A percentile compares a stretch with the other conserved stretches of the same genome.
These are phyloP conservation scores for Haematococcus sp. DNA, from an alignment of 139 green algal species.

Conservation along the genomic window DNA sequence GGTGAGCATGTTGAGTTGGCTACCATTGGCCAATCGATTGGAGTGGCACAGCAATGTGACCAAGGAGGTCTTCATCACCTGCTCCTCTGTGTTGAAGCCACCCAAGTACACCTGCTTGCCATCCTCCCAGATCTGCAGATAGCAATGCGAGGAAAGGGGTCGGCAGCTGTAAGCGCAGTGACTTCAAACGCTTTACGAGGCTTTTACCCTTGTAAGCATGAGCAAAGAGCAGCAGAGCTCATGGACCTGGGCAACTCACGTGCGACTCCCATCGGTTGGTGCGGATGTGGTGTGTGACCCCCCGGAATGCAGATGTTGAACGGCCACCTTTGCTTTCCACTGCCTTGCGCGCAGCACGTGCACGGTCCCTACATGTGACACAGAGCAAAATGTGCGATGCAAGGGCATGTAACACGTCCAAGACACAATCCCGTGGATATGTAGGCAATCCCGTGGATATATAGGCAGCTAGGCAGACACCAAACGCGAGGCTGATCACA, in stretches of 20 bases:
- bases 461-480: too few relatives aligned
- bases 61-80: conserved; percentile 22
- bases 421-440: too few relatives aligned
- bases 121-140: conserved; percentile 6
- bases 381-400: too few relatives aligned
- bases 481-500: too few relatives aligned
- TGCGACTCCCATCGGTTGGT: conserved; percentile 11
- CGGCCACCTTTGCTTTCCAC: background rate
- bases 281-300: conserved; percentile 6
- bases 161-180: background rate
- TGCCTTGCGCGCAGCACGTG: background rate
- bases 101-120: conserved; percentile 80
- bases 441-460: too few relatives aligned
- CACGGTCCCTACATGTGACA: background rate
- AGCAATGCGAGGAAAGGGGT: background rate
- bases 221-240: too few relatives aligned
- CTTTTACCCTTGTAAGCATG: too few relatives aligned
- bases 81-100: conserved; percentile 79
- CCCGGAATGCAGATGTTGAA: background rate
- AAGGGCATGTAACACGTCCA: too few relatives aligned
- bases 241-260: too few relatives aligned
- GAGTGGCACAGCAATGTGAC: too few relatives aligned
- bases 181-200: background rate
- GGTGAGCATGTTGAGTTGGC: too few relatives aligned
- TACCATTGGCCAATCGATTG: too few relatives aligned